Conservation (phyloP, 2,329 filamentous ascomycete genomes). For the Beauveria caledonica region DNA sequence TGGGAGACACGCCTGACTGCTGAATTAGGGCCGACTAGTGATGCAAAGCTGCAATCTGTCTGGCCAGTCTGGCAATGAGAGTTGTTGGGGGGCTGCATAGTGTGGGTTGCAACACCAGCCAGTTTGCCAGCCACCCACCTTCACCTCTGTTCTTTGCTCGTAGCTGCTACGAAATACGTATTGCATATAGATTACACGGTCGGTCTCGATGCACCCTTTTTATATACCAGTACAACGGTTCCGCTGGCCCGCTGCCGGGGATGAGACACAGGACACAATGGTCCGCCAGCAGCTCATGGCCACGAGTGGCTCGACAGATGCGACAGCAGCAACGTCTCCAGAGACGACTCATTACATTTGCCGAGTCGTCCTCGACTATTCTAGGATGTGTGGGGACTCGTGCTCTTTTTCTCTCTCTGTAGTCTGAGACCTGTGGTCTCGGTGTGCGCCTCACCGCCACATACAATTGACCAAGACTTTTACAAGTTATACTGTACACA, state of each 20-base stretch:
- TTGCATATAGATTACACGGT: neutral
- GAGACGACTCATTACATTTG: neutral
- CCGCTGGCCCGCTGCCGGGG: neutral
- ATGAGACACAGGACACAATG: neutral
- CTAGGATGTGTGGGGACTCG: neutral
- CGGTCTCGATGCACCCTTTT: neutral
- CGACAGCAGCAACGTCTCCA: neutral
- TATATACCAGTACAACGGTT: neutral
- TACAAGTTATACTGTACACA: neutral
- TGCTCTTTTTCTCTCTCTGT: neutral
- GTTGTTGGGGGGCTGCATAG: neutral
- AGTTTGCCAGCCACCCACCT: neutral
- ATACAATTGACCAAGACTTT: neutral
- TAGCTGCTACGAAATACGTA: neutral
- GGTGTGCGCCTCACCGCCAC: neutral
- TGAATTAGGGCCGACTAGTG: neutral
- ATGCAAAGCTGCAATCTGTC: neutral
- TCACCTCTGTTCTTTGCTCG: neutral
- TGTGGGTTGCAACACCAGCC: neutral
- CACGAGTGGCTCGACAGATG: neutral
- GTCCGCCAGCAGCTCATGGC: neutral
- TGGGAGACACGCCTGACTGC: neutral
- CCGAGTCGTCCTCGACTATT: neutral
- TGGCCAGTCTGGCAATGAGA: neutral
- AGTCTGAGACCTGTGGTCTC: neutral